These are phyloP conservation scores for Ceratocystis huliohia DNA, from an alignment of 2,329 filamentous ascomycete genomes.

Conservation along the genomic window DNA sequence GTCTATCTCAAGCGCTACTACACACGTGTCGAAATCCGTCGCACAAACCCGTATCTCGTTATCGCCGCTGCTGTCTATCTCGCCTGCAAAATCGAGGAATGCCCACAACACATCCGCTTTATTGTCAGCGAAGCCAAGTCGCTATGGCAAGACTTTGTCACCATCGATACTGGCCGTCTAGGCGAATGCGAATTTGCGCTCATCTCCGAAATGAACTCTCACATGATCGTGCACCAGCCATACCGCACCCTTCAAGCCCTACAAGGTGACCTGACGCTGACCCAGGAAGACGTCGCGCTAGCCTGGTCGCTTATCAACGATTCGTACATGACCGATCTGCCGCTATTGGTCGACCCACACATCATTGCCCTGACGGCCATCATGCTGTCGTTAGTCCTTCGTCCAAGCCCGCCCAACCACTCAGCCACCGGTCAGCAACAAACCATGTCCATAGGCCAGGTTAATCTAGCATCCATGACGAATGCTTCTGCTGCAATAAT, in stretches of 20 bases:
- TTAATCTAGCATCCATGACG: slow-evolving; percentile 11
- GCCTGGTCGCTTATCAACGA: slow-evolving; percentile 83
- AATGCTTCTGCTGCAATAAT: slow-evolving; percentile 9
- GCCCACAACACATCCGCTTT: slow-evolving; percentile 85
- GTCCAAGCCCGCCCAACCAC: slow-evolving; percentile 36
- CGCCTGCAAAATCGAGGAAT: slow-evolving; percentile 96
- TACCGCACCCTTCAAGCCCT: slow-evolving; percentile 69
- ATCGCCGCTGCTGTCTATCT: slow-evolving; percentile 89
- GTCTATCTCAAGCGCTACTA: slow-evolving; percentile 94
- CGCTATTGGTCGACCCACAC: slow-evolving; percentile 73
- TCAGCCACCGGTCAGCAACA: slow-evolving; percentile 28
- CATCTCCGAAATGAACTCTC: slow-evolving; percentile 81
- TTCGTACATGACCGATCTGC: slow-evolving; percentile 84
- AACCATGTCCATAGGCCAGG: slow-evolving; percentile 24
- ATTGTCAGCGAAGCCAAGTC: slow-evolving; percentile 76
- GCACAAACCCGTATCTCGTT: slow-evolving; percentile 86
- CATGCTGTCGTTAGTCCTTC: slow-evolving; percentile 69
- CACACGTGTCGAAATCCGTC: slow-evolving; percentile 74
- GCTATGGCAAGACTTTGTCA: slow-evolving; percentile 69
- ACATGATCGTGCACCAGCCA: slow-evolving; percentile 81
- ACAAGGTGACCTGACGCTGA: slow-evolving; percentile 55
- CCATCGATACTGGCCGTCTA: slow-evolving; percentile 66
- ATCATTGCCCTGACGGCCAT: slow-evolving; percentile 78
- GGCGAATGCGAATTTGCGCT: slow-evolving; percentile 90
- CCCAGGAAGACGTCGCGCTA: slow-evolving; percentile 64